phyloP scores from a whole-genome alignment of 1,139 yeast species.

The Scheffersomyces lignicola region DNA sequence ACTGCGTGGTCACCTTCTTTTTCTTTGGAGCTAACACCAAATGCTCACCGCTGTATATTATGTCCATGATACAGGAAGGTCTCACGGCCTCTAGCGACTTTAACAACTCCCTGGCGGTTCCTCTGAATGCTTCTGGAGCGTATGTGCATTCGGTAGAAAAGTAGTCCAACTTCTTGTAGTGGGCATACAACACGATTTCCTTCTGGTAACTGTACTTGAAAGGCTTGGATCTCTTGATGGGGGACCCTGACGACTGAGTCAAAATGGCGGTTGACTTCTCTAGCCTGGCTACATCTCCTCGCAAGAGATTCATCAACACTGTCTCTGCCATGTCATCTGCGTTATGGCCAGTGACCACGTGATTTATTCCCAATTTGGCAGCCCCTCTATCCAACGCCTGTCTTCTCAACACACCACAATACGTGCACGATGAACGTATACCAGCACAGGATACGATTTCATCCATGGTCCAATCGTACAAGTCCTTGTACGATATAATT shows the following conservation, averaged over 20 bases:
- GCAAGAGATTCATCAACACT: slow-evolving; percentile 84
- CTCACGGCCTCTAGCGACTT: slow-evolving; percentile 87
- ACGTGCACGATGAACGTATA: slow-evolving; percentile 90
- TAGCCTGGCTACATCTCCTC: slow-evolving; percentile 95
- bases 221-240: slow-evolving; percentile 89
- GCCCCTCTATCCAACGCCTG: slow-evolving; percentile 98
- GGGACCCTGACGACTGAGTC: slow-evolving; percentile 77
- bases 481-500: slow-evolving; percentile 84
- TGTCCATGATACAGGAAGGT: slow-evolving; percentile 92
- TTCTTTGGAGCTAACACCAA: slow-evolving; percentile 64
- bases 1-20: slow-evolving; percentile 28
- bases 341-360: slow-evolving; percentile 97
- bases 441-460: slow-evolving; percentile 96
- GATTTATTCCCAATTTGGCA: slow-evolving; percentile 78
- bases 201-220: slow-evolving; percentile 95
- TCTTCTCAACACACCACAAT: slow-evolving; percentile 95
- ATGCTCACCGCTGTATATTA: slow-evolving; percentile 91
- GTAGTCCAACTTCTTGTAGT: slow-evolving; percentile 90
- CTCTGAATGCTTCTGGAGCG: slow-evolving; percentile 98
- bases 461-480: slow-evolving; percentile 98
- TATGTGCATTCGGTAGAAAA: slow-evolving; percentile 97
- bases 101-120: slow-evolving; percentile 91
- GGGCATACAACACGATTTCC: slow-evolving; percentile 96
- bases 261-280: slow-evolving; percentile 89
- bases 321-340: slow-evolving; percentile 99